These are phyloP conservation scores for Auriscalpium vulgare DNA, from an alignment of 768 basidiomycete genomes.

Conservation along the genomic window DNA sequence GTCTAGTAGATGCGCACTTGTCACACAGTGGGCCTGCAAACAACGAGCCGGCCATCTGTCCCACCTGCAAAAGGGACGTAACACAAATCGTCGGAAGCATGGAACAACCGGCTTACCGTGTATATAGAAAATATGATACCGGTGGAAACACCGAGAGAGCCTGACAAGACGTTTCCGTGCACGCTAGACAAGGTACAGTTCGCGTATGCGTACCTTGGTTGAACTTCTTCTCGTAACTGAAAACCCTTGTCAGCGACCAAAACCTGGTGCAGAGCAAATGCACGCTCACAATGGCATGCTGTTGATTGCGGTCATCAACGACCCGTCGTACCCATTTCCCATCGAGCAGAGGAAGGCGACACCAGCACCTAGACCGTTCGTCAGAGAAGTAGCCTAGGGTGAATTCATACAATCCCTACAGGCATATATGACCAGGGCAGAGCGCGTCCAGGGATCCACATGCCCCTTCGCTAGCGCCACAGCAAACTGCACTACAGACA, in stretches of 20 bases:
- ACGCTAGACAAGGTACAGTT: not conserved
- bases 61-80: not conserved
- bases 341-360: not conserved
- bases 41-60: not conserved
- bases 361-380: not conserved
- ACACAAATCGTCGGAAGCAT: too few species aligned
- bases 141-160: not conserved
- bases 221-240: not conserved
- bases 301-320: constrained; percentile 3
- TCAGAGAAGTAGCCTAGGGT: not conserved
- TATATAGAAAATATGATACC: constrained; percentile 2
- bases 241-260: not conserved
- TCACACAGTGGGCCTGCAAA: constrained; percentile 1
- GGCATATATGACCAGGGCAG: not conserved
- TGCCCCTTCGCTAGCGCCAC: not conserved
- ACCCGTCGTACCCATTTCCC: not conserved
- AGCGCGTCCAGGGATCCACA: not conserved
- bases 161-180: not conserved
- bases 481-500: not conserved
- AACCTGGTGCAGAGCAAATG: too few species aligned
- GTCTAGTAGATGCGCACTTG: not conserved
- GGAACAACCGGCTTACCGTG: not conserved
- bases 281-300: not conserved
- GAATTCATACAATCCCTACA: not conserved
- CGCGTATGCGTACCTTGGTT: not conserved